These are phyloP conservation scores for Pythium dissotocum DNA, from an alignment of 352 stramenopile genomes.

Conservation along the genomic window DNA sequence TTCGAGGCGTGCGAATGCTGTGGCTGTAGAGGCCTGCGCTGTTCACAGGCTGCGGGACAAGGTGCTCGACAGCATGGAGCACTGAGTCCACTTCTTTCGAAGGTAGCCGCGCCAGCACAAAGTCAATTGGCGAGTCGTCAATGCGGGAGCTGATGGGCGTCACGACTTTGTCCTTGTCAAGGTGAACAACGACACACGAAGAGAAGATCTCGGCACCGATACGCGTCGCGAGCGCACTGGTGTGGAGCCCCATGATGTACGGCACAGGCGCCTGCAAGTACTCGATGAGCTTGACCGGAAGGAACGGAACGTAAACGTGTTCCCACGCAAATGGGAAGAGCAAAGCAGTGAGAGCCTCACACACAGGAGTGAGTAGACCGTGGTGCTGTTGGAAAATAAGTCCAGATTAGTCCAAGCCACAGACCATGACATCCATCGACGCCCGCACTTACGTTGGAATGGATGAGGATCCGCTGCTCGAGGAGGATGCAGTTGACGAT, in stretches of 20 bases:
- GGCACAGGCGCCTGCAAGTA: constrained; percentile 84
- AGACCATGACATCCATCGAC: background rate
- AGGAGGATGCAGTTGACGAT: constrained; percentile 82
- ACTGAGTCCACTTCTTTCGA: constrained; percentile 47
- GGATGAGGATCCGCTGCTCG: constrained; percentile 81
- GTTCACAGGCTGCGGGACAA: constrained; percentile 46
- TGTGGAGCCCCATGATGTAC: constrained; percentile 87
- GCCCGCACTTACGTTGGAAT: constrained; percentile 59
- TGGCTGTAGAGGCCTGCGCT: background rate
- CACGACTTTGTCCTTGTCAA: constrained; percentile 86
- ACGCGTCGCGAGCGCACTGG: constrained; percentile 72
- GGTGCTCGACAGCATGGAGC: constrained; percentile 32
- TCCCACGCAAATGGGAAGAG: constrained; percentile 86
- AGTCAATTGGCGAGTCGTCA: constrained; percentile 57
- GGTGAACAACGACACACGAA: constrained; percentile 79
- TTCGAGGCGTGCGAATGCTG: background rate
- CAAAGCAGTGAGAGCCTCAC: constrained; percentile 74
- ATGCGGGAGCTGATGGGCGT: constrained; percentile 59
- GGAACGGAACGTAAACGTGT: constrained; percentile 87
- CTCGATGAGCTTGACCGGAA: constrained; percentile 80
- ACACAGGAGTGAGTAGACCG: constrained; percentile 72
- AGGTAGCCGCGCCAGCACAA: constrained; percentile 48
- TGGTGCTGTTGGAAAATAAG: constrained; percentile 41
- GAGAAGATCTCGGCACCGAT: constrained; percentile 75
- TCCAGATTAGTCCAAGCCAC: constrained; percentile 9